Percentiles rank a stretch among this genome's conserved stretches.
Evolutionary conservation across 1,139 yeast genomes (phyloP).

Genomic region (Kodamaea ohmeri): DNA sequence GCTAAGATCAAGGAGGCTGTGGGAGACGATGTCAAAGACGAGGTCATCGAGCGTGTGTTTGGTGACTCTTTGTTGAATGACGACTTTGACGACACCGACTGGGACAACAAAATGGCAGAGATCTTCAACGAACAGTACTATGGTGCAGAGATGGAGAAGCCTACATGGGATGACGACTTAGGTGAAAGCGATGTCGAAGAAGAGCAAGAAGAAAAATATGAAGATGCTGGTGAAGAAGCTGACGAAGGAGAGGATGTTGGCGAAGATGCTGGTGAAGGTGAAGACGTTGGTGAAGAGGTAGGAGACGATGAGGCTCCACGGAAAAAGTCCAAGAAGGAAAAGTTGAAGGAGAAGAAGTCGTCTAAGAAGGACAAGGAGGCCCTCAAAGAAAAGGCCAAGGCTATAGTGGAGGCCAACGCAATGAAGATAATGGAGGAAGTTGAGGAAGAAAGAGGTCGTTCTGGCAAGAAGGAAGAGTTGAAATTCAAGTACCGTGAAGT

Average conservation of each 20-base stretch:
- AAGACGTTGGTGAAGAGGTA: slow-evolving; percentile 38
- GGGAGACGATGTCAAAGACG: slow-evolving; percentile 71
- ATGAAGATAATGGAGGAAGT: slow-evolving; percentile 55
- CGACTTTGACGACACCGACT: slow-evolving; percentile 86
- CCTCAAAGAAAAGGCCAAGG: slow-evolving; percentile 65
- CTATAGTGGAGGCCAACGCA: slow-evolving; percentile 54
- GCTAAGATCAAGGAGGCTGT: slow-evolving; percentile 77
- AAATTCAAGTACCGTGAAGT: slow-evolving; percentile 88
- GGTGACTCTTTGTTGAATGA: slow-evolving; percentile 76
- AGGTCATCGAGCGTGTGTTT: slow-evolving; percentile 58
- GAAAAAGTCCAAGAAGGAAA: slow-evolving; percentile 47
- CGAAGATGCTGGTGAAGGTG: slow-evolving; percentile 23
- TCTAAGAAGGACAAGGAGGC: slow-evolving; percentile 62
- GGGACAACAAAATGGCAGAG: slow-evolving; percentile 87
- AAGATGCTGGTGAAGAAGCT: slow-evolving; percentile 20
- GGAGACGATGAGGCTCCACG: slow-evolving; percentile 21
- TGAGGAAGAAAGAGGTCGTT: slow-evolving; percentile 60
- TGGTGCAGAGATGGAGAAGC: slow-evolving; percentile 48
- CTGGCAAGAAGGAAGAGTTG: slow-evolving; percentile 39
- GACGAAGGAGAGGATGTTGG: slow-evolving; percentile 18
- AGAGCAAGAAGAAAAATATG: slow-evolving; percentile 15
- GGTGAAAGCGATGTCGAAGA: slow-evolving; percentile 20
- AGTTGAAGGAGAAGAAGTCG: slow-evolving; percentile 53
- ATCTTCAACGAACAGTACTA: slow-evolving; percentile 83
- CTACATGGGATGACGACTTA: slow-evolving; percentile 32